These are phyloP conservation scores for Alternaria viburni DNA, from an alignment of 2,329 filamentous ascomycete genomes.

Conservation along the genomic window DNA sequence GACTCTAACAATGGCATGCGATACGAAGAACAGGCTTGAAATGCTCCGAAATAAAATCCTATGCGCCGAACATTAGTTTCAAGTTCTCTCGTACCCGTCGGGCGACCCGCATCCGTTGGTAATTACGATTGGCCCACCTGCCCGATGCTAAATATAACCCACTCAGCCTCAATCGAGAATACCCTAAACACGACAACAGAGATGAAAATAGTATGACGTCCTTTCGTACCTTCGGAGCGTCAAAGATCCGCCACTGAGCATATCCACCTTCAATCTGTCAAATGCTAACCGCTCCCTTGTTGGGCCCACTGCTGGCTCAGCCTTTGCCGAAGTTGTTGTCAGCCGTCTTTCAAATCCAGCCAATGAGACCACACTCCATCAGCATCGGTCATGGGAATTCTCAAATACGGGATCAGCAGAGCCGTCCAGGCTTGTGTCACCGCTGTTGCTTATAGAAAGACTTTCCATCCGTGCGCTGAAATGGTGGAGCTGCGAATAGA, in stretches of 20 bases:
- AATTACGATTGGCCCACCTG: slow-evolving; percentile 12
- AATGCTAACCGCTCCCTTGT: neutral
- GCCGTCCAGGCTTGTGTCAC: slow-evolving; percentile 11
- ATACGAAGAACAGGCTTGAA: neutral
- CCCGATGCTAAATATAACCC: slow-evolving; percentile 26
- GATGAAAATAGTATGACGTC: neutral
- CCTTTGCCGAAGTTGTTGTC: neutral
- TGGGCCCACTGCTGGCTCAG: slow-evolving; percentile 8
- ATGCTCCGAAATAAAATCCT: neutral
- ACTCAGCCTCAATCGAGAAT: slow-evolving; percentile 25
- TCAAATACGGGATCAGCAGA: slow-evolving; percentile 4
- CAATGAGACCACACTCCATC: slow-evolving; percentile 6
- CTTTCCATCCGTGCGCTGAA: neutral
- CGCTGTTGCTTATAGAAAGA: slow-evolving; percentile 9
- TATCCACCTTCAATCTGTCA: neutral
- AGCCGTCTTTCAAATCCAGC: neutral
- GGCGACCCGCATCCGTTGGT: slow-evolving; percentile 7
- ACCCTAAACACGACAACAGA: slow-evolving; percentile 6
- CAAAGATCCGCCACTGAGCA: neutral
- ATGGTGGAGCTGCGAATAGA: slow-evolving; percentile 10
- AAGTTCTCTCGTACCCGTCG: slow-evolving; percentile 5
- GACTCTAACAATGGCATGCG: neutral
- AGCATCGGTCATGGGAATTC: slow-evolving; percentile 11
- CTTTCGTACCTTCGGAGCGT: neutral
- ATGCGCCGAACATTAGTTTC: neutral